phyloP scores from a whole-genome alignment of 2,329 filamentous ascomycete species.

The Hypoxylon rubiginosum region DNA sequence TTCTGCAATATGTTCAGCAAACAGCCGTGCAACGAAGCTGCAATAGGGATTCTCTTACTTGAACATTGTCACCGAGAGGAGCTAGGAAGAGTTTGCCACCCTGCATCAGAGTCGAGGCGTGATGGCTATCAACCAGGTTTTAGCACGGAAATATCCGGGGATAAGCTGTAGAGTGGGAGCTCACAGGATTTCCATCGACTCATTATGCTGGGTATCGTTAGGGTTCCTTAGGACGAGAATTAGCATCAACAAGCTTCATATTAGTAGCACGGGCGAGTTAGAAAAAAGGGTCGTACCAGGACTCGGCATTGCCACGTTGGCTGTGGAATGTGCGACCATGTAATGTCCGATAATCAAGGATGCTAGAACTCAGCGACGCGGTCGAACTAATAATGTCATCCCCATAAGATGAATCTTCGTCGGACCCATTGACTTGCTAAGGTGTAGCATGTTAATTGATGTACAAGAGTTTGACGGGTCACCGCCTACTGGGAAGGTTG shows the following conservation, averaged over 20 bases:
- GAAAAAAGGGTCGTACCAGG: slow-evolving; percentile 43
- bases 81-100: slow-evolving; percentile 48
- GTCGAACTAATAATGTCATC: slow-evolving; percentile 50
- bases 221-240: slow-evolving; percentile 45
- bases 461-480: not conserved
- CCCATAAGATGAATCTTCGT: slow-evolving; percentile 49
- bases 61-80: slow-evolving; percentile 41
- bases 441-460: slow-evolving; percentile 12
- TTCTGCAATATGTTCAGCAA: slow-evolving; percentile 39
- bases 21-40: not conserved
- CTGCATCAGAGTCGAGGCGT: slow-evolving; percentile 47
- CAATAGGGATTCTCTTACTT: slow-evolving; percentile 35
- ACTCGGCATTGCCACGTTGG: slow-evolving; percentile 49
- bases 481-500: not conserved
- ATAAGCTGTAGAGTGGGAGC: slow-evolving; percentile 5
- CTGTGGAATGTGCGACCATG: slow-evolving; percentile 52
- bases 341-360: slow-evolving; percentile 51
- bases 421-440: slow-evolving; percentile 35
- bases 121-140: slow-evolving; percentile 41
- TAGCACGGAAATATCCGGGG: not conserved
- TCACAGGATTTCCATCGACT: slow-evolving; percentile 51
- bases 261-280: slow-evolving; percentile 2
- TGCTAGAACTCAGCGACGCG: slow-evolving; percentile 50
- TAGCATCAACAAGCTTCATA: slow-evolving; percentile 9
- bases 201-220: slow-evolving; percentile 50